Percentiles rank a stretch among this genome's conserved stretches.
Evolutionary conservation across 2,329 filamentous ascomycete genomes (phyloP).

Genomic region (Fusarium subglutinans): DNA sequence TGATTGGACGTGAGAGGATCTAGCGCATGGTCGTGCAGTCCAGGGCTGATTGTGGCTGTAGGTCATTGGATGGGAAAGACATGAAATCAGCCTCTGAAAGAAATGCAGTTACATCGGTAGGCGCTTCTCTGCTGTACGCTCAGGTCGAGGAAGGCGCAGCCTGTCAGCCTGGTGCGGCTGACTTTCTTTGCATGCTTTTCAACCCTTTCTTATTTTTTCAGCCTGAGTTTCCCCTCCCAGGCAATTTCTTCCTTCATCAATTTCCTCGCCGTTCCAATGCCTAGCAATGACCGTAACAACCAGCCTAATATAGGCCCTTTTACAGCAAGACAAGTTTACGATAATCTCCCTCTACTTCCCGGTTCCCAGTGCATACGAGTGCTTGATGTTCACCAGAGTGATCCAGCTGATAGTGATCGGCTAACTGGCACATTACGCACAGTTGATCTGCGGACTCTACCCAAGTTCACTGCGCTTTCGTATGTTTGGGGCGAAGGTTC

Average conservation of each 20-base stretch:
- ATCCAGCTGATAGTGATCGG: background rate
- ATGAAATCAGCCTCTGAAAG: background rate
- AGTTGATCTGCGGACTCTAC: background rate
- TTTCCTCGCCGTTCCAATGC: background rate
- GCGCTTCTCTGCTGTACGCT: background rate
- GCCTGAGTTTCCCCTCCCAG: rapidly evolving
- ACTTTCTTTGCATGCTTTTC: background rate
- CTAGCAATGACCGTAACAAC: rapidly evolving
- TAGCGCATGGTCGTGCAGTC: background rate
- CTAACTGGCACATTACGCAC: background rate
- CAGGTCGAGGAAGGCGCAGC: background rate
- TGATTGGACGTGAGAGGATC: background rate
- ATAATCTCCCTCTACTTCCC: background rate
- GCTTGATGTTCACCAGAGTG: background rate
- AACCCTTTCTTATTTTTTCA: background rate
- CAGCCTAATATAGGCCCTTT: background rate
- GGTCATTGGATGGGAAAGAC: background rate
- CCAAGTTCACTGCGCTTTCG: background rate
- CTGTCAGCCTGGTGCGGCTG: background rate
- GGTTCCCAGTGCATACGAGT: background rate
- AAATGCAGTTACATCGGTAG: background rate
- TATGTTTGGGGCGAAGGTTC: background rate
- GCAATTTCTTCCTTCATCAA: background rate
- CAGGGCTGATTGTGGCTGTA: background rate
- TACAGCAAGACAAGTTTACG: background rate